Evolutionary conservation across 306 rosid species (phyloP).

Genomic region (Cucumis cinereus): DNA sequence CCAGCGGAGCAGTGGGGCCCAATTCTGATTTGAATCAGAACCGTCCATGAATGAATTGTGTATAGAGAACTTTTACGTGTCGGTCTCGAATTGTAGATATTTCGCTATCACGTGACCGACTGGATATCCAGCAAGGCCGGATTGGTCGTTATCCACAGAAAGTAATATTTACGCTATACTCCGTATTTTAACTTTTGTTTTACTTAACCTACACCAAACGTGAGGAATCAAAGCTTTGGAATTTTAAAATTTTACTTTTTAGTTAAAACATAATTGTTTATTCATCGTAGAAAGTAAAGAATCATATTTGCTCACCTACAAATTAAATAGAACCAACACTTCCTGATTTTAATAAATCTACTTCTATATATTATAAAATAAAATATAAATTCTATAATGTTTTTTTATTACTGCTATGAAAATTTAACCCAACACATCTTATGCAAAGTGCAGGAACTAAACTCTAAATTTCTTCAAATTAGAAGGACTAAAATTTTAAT

Average conservation of each 20-base stretch:
- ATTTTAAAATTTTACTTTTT: neutral
- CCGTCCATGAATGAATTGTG: neutral
- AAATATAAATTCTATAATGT: too few species aligned
- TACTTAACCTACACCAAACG: neutral
- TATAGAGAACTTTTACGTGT: neutral
- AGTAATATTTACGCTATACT: neutral
- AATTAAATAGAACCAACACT: neutral
- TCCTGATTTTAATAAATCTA: neutral
- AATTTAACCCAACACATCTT: too few species aligned
- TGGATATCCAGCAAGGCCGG: neutral
- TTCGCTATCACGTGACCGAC: conserved; percentile 4
- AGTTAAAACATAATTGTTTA: neutral
- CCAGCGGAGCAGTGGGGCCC: neutral
- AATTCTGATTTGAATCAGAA: neutral
- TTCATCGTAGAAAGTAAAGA: neutral
- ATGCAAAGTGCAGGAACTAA: too few species aligned
- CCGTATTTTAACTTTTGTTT: neutral
- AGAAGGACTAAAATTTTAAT: too few species aligned
- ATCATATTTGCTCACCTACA: neutral
- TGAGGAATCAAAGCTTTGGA: neutral
- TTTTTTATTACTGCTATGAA: too few species aligned
- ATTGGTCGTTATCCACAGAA: neutral
- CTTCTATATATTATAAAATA: too few species aligned
- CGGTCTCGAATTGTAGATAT: neutral
- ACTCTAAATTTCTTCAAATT: too few species aligned